Base-by-base conservation (phyloP, 108 stramenopile genomes). In the Skeletonema costatum region DNA sequence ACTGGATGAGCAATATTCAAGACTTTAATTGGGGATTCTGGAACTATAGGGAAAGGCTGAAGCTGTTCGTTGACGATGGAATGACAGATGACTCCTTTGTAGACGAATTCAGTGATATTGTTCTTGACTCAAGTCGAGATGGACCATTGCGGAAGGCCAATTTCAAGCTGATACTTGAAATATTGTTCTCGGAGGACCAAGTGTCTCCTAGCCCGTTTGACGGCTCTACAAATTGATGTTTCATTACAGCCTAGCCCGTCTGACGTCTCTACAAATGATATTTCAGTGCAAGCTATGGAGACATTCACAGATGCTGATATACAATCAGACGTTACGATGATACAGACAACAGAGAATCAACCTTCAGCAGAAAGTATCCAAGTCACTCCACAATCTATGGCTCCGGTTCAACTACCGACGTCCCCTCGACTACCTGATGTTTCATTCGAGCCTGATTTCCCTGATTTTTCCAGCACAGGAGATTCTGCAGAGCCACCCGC, bases 1-100 rank as follows among this genome's bases (percentile, higher is more conserved):
- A 77, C 56, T 81, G 80, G 80, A 66, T 81, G 32, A 70, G 76
- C 19, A 48, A 63, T 25, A 48, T 81, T 17, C 80, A 81, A 72
- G 29, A 53, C 16, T 81, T 70, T 41, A 32, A 58, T 30, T 76
- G 70, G 75, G 80, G 80, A 12, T 56, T 66, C 41, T 81, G 76
- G 75, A 70, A 72, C 35, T 81, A 81, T 41, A 42, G 64, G n/a
- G 75, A 76, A 32, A 59, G 59, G 31, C 64, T 81, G 2, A 66
- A 56, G 19, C 36, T 29, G 30, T 81, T 81, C 76, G 80, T 81
- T 21, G 63, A 81, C n/a, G 63, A 51, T 44, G 80, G 80, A 8
- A 77, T 76, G 80, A 72, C 17, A 44, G 71, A 81, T 63, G 62
- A 41, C 21, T 71, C 68, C 12, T 81, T 81, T 39, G 70, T 81